These are phyloP conservation scores for Neurospora pannonica DNA, from an alignment of 495 filamentous ascomycete species.

Conservation along the genomic window DNA sequence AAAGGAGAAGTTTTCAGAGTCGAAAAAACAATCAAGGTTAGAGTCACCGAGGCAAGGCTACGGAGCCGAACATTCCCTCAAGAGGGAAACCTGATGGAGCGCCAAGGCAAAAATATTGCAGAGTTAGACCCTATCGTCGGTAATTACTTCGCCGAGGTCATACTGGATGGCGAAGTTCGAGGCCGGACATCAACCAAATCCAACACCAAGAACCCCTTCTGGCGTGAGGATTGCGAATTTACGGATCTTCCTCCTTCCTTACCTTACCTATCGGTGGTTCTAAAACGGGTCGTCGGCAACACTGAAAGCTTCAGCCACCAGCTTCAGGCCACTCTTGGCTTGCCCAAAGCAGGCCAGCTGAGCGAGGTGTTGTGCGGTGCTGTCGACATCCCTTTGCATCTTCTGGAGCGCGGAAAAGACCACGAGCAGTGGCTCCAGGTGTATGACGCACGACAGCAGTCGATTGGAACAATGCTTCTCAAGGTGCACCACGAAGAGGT, in stretches of 20 bases:
- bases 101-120: slow-evolving; percentile 16
- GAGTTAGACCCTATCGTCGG: slow-evolving; percentile 32
- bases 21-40: slow-evolving; percentile 47
- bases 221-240: slow-evolving; percentile 89
- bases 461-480: slow-evolving; percentile 79
- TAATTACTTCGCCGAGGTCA: slow-evolving; percentile 84
- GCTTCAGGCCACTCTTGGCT: slow-evolving; percentile 32
- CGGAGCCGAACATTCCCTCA: slow-evolving; percentile 16
- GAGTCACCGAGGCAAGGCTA: slow-evolving; percentile 52
- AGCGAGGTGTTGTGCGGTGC: slow-evolving; percentile 51
- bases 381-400: slow-evolving; percentile 77
- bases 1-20: slow-evolving; percentile 45
- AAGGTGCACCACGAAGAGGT: slow-evolving; percentile 76
- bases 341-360: slow-evolving; percentile 26
- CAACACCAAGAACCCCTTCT: slow-evolving; percentile 80
- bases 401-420: slow-evolving; percentile 67
- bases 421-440: slow-evolving; percentile 88
- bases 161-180: slow-evolving; percentile 80
- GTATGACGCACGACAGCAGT: slow-evolving; percentile 57
- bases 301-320: slow-evolving; percentile 33
- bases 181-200: slow-evolving; percentile 76
- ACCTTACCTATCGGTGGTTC: slow-evolving; percentile 67
- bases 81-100: slow-evolving; percentile 23
- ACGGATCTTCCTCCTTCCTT: slow-evolving; percentile 71
- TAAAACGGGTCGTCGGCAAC: slow-evolving; percentile 59